phyloP scores from a whole-genome alignment of 371 early-diverging fungal species.

The Mortierella sp. region DNA sequence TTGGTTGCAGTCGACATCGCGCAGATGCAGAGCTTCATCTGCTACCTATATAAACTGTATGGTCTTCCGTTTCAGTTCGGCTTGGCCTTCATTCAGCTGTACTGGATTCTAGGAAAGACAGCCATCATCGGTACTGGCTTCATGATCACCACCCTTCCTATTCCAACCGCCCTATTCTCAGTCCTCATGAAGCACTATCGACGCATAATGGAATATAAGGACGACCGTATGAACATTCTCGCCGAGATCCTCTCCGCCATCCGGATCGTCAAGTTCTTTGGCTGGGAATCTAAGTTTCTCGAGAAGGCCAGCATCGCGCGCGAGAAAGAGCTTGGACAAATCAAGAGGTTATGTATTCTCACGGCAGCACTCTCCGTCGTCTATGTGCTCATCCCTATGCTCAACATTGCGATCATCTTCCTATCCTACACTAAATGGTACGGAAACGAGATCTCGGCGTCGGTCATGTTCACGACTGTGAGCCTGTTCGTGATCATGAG shows the following conservation, averaged over 20 bases:
- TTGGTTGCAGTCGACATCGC: too few relatives aligned
- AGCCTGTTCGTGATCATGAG: conserved; percentile 72
- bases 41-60: too few relatives aligned
- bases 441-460: conserved; percentile 65
- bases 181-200: too few relatives aligned
- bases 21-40: too few relatives aligned
- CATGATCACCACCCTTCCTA: too few relatives aligned
- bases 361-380: conserved; percentile 69
- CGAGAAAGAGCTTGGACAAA: conserved; percentile 73
- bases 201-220: conserved; percentile 94
- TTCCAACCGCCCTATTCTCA: too few relatives aligned
- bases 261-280: conserved; percentile 88
- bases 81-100: too few relatives aligned
- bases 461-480: conserved; percentile 72
- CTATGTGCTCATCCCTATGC: conserved; percentile 70
- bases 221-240: conserved; percentile 87
- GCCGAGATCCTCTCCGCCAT: conserved; percentile 93
- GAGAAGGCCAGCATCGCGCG: conserved; percentile 73
- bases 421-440: conserved; percentile 61
- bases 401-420: conserved; percentile 66
- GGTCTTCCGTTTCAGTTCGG: too few relatives aligned
- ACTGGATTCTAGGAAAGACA: too few relatives aligned
- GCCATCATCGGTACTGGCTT: too few relatives aligned
- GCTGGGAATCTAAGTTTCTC: conserved; percentile 64
- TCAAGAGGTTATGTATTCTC: conserved; percentile 75